Percentiles rank a stretch among this genome's conserved stretches.
These are phyloP conservation scores for Moesziomyces sp. DNA, from an alignment of 1,284 basidiomycete genomes.

Conservation along the genomic window DNA sequence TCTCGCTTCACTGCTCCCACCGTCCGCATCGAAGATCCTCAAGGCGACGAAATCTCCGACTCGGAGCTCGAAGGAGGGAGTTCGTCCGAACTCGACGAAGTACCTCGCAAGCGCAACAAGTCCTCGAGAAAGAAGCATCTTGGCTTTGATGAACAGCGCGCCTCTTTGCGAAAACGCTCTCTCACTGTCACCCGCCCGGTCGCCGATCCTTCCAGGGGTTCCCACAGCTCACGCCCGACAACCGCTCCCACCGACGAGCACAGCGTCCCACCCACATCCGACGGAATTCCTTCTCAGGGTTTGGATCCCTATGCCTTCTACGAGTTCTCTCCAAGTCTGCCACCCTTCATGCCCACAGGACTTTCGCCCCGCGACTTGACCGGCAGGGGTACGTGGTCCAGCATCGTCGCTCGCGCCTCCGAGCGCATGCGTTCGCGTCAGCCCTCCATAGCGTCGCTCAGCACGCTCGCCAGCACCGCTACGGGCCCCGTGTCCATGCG, in stretches of 20 bases:
- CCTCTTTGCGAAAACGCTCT: slow-evolving; percentile 11
- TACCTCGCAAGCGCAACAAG: slow-evolving; percentile 45
- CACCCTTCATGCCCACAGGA: slow-evolving; percentile 53
- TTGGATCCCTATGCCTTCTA: slow-evolving; percentile 51
- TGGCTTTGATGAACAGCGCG: slow-evolving; percentile 52
- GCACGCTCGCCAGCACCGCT: slow-evolving; percentile 10
- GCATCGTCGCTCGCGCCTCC: slow-evolving; percentile 53
- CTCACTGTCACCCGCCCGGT: slow-evolving; percentile 4
- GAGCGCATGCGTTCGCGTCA: slow-evolving; percentile 28
- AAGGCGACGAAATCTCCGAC: slow-evolving; percentile 30
- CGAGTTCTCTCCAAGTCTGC: slow-evolving; percentile 58
- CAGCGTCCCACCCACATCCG: neutral
- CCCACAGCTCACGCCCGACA: slow-evolving; percentile 17
- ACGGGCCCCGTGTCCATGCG: slow-evolving; percentile 52
- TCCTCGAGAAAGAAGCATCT: slow-evolving; percentile 11
- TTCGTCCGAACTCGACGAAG: slow-evolving; percentile 13
- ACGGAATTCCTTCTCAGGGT: neutral
- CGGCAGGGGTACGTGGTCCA: slow-evolving; percentile 55
- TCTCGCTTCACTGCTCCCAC: slow-evolving; percentile 27
- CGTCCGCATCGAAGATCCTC: slow-evolving; percentile 35
- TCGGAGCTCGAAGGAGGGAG: slow-evolving; percentile 19
- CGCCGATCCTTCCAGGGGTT: slow-evolving; percentile 5
- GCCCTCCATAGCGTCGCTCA: slow-evolving; percentile 31
- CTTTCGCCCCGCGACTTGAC: slow-evolving; percentile 50
- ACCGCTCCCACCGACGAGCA: slow-evolving; percentile 9